Base-by-base conservation (phyloP, 1,284 basidiomycete genomes). In the Fomitopsis palustris region DNA sequence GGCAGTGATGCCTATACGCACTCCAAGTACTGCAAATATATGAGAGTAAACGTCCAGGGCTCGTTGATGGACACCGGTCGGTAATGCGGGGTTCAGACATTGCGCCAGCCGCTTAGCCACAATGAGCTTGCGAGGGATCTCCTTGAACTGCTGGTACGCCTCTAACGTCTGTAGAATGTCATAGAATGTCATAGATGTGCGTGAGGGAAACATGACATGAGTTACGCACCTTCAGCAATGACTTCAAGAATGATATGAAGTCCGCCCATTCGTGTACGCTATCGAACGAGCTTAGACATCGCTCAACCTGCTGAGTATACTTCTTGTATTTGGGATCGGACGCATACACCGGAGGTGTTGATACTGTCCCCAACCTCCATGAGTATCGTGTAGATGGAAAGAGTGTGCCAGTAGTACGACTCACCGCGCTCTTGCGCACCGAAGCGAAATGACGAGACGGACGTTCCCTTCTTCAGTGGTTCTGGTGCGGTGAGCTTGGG, bases 181-280 rank as follows among this genome's bases (percentile, higher is more conserved):
- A 39, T 23, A 33, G 21, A 14, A 47, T 43, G 60, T 17, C 31
- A 31, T 23, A 21, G 35, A 9, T n/a, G n/a, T n/a, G n/a, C n/a
- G n/a, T n/a, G 2, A 27, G 37, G 42, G 33, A 8, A 45, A 52
- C 60, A n/a, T n/a, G 31, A 9, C 6, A 25, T 21, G 38, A 51
- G 35, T 42, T 72, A 6, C 80, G 60, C 67, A 92, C 95, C 84
- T 98, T 99, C 65, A 98, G 86, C 59, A 99, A 77, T 62, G 96
- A 90, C 67, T 95, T 96, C 69, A 99, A 78, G 76, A 99, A 99
- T 45, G 96, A 92, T 71, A 98, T 98, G 74, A 96, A 99, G 78
- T 99, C 97, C 60, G 97, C 96, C 97, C 97, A 99, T 78, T 99
- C 97, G 62, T 96, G 93, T 62, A 98, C 94, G 70, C 87, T 93